Evolutionary conservation across 208 protist genomes (phyloP).

Genomic region (Naegleria fowleri): DNA sequence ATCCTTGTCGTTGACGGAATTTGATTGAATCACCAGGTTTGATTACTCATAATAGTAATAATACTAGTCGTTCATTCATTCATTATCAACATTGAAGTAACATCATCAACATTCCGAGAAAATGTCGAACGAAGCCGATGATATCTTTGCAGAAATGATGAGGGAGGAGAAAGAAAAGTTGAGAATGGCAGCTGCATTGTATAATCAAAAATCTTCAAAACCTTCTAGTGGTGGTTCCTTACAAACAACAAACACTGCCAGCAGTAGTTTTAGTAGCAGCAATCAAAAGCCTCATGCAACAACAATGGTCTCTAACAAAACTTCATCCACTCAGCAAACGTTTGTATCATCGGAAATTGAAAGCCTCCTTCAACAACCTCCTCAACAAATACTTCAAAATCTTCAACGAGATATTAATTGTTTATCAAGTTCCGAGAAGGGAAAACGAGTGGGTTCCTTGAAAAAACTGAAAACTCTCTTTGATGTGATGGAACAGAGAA

Average conservation of each 20-base stretch:
- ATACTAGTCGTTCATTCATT: too few species aligned
- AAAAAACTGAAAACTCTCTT: not conserved
- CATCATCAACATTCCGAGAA: not conserved
- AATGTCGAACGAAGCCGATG: not conserved
- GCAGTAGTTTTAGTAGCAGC: too few species aligned
- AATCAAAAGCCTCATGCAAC: not conserved
- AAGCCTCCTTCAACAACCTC: not conserved
- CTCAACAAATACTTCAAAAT: slow-evolving; percentile 9
- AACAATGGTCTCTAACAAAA: not conserved
- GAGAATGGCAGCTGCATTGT: not conserved
- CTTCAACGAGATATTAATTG: not conserved
- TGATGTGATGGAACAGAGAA: not conserved
- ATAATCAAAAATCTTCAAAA: not conserved
- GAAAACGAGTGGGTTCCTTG: not conserved
- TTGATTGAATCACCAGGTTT: too few species aligned
- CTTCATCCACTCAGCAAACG: not conserved
- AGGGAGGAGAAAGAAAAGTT: not conserved
- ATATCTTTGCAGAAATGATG: slow-evolving; percentile 1
- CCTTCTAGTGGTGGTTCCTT: too few species aligned
- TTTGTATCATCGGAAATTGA: not conserved
- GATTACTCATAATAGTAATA: too few species aligned
- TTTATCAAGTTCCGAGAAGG: not conserved
- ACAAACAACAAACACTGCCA: too few species aligned
- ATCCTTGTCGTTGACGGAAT: too few species aligned
- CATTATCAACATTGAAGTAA: too few species aligned